These are phyloP conservation scores for Camellia lanceoleosa DNA, from an alignment of 148 eudicot genomes.

Conservation along the genomic window DNA sequence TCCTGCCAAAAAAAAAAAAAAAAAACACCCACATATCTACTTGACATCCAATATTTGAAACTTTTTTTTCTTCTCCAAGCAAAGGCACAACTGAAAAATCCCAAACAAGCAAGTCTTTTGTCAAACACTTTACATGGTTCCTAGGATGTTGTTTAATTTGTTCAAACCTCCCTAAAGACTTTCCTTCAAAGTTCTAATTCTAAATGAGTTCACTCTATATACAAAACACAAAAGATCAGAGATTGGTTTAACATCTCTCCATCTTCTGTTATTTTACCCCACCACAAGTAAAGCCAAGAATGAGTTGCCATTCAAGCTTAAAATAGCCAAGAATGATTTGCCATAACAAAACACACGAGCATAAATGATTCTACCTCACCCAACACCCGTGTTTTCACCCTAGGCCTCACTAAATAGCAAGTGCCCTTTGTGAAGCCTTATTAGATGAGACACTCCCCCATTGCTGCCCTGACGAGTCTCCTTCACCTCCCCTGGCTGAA, in stretches of 20 bases:
- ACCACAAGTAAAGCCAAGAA: conserved; percentile 32
- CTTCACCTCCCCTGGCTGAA: conserved; percentile 25
- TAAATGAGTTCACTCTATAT: conserved; percentile 1
- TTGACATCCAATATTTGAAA: too few relatives aligned
- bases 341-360: conserved; percentile 27
- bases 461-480: conserved; percentile 42
- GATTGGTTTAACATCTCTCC: background rate
- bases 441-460: conserved; percentile 43
- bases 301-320: conserved; percentile 34
- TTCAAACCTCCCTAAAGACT: background rate
- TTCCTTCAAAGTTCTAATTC: background rate
- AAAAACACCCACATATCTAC: too few relatives aligned
- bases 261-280: background rate
- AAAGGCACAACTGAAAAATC: background rate
- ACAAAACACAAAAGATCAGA: conserved; percentile 7
- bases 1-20: background rate
- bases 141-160: background rate
- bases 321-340: conserved; percentile 76
- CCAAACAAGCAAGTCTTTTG: background rate
- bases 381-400: background rate
- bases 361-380: conserved; percentile 11
- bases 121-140: conserved; percentile 12
- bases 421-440: conserved; percentile 48
- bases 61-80: background rate
- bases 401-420: conserved; percentile 38